These are phyloP conservation scores for Saprolegnia parasitica DNA, from an alignment of 352 stramenopile species.

Conservation along the genomic window DNA sequence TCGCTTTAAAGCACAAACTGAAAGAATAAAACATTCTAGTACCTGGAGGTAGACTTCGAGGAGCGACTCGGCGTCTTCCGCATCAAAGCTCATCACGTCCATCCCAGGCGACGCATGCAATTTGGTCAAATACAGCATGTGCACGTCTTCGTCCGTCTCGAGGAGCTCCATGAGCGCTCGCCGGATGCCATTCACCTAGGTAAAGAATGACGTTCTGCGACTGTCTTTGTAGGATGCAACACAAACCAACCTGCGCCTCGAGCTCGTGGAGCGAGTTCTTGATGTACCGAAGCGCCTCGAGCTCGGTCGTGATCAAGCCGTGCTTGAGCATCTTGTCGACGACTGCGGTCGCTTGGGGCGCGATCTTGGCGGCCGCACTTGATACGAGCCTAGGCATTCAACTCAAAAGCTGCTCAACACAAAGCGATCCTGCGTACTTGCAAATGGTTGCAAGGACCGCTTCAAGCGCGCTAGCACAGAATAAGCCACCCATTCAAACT, in stretches of 20 bases:
- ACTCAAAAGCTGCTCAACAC: background rate
- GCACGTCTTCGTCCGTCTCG: conserved; percentile 32
- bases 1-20: background rate
- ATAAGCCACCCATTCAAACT: background rate
- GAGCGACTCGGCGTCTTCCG: conserved; percentile 39
- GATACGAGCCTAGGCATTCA: conserved; percentile 22
- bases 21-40: background rate
- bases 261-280: conserved; percentile 41
- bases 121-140: conserved; percentile 40
- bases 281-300: conserved; percentile 39
- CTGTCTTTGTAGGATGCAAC: no score
- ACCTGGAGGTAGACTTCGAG: conserved; percentile 40
- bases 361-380: conserved; percentile 33
- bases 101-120: conserved; percentile 14
- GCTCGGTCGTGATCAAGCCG: conserved; percentile 35
- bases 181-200: conserved; percentile 31
- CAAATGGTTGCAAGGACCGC: conserved; percentile 27
- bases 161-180: conserved; percentile 36
- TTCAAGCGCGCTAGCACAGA: conserved; percentile 21
- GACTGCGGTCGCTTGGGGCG: conserved; percentile 27
- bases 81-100: conserved; percentile 37
- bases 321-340: conserved; percentile 34
- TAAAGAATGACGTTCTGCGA: no score
- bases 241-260: conserved; percentile 36
- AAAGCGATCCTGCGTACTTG: background rate